Evolutionary conservation across 2,329 filamentous ascomycete genomes (phyloP), one percentile per base, ranked within the genome.

Genomic region (Penicillium frequentans): DNA sequence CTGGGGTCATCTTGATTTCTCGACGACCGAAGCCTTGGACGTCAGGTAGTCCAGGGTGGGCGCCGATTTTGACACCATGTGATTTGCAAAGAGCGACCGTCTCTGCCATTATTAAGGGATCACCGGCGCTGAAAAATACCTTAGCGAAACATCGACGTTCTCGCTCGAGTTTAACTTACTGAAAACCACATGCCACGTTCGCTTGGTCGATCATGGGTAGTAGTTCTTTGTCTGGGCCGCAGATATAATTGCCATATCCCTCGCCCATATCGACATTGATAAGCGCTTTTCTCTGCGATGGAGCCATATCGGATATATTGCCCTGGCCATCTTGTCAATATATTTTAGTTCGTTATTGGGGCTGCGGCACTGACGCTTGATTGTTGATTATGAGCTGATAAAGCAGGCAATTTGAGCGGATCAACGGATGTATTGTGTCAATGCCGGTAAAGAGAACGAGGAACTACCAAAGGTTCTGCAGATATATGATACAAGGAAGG

Each of bases 41-140:
- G 67, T 89, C 86, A n/a, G 83, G 85, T 0, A 88, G 75, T 1
- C 85, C 85, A 0, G 86, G 86, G 63, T 89, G 86, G 0, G 86
- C 86, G 8, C 86, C 86, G 6, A 84, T 74, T 49, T 77, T 78
- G 58, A 88, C 79, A 56, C 77, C 77, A 69, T 86, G 80, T 43
- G 78, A 68, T 70, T 86, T 87, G 72, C 83, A 86, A 19, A 81
- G 75, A 10, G 74, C 75, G 11, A 88, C 81, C 0, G 85, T 88
- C 55, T 84, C 76, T 48, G 81, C 74, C 85, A 88, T 89, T 53
- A 87, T 85, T n/a, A 84, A 66, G 0, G 86, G 85, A 58, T 89
- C 86, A 42, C 84, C 82, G 10, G 79, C 82, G 58, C 45, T 47
- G 5, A 5, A 2, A 24, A 26, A 13, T 3, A 19, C 10, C 1